Percentiles rank a stretch among this genome's conserved stretches.
Conservation (phyloP, 1,284 basidiomycete genomes). For the Pyrrhoderma noxium region DNA sequence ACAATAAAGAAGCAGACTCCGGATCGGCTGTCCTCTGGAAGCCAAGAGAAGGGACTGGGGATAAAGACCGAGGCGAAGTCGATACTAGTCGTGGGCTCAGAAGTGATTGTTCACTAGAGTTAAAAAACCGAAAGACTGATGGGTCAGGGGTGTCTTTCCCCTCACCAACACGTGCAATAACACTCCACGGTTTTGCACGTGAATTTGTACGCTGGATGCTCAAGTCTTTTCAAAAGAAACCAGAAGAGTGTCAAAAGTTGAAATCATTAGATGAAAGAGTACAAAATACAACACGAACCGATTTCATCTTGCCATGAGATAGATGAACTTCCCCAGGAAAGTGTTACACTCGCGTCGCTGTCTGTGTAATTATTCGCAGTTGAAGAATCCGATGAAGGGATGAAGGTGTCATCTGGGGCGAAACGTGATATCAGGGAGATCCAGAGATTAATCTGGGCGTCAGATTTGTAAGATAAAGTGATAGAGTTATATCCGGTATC, state of each 20-base stretch:
- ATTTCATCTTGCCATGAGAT: slow-evolving; percentile 9
- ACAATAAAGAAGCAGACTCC: too few relatives aligned
- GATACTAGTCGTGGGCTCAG: background rate
- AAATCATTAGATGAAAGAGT: too few relatives aligned
- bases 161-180: slow-evolving; percentile 10
- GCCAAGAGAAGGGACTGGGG: background rate
- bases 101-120: slow-evolving; percentile 6
- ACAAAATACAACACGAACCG: too few relatives aligned
- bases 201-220: background rate
- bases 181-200: slow-evolving; percentile 14
- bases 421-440: background rate
- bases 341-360: background rate
- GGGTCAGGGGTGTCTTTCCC: slow-evolving; percentile 7
- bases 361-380: background rate
- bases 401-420: slow-evolving; percentile 1
- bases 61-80: slow-evolving; percentile 7
- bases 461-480: too few relatives aligned
- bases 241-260: too few relatives aligned
- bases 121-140: slow-evolving; percentile 4
- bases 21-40: too few relatives aligned
- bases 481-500: too few relatives aligned
- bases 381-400: too few relatives aligned
- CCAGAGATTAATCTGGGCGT: slow-evolving; percentile 5
- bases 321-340: background rate
- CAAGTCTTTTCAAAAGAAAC: slow-evolving; percentile 1